Percentiles rank a stretch among this genome's conserved stretches.
These are phyloP conservation scores for Penicillium sp. DNA, from an alignment of 2,329 filamentous ascomycete genomes.

Conservation along the genomic window DNA sequence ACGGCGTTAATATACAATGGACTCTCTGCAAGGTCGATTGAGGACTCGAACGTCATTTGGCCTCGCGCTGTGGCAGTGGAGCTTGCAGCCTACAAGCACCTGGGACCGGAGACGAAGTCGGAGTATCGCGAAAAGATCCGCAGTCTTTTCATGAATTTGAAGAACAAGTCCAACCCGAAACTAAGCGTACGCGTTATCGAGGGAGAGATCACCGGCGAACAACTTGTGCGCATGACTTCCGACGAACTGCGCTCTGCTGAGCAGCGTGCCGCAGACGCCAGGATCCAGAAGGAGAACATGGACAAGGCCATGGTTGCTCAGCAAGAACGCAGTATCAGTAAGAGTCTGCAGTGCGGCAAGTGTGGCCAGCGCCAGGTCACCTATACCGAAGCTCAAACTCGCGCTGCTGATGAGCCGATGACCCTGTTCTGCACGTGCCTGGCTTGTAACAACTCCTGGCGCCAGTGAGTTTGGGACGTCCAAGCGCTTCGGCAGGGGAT, in stretches of 20 bases:
- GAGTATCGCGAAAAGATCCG: constrained; percentile 87
- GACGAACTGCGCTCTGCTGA: constrained; percentile 89
- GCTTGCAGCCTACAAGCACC: constrained; percentile 67
- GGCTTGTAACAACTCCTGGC: constrained; percentile 51
- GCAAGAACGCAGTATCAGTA: constrained; percentile 85
- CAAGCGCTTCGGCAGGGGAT: not conserved
- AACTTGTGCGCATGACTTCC: constrained; percentile 81
- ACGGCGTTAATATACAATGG: constrained; percentile 94
- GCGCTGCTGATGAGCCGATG: constrained; percentile 87
- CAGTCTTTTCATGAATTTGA: constrained; percentile 90
- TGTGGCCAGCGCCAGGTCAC: constrained; percentile 93
- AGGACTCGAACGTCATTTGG: constrained; percentile 65
- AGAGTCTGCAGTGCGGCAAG: constrained; percentile 82
- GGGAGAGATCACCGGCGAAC: constrained; percentile 68
- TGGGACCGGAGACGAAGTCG: constrained; percentile 66
- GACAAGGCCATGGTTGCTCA: constrained; percentile 93
- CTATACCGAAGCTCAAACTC: constrained; percentile 94
- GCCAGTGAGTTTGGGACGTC: constrained; percentile 31
- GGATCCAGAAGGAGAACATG: constrained; percentile 89
- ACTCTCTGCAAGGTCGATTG: constrained; percentile 67
- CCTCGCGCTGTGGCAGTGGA: constrained; percentile 69
- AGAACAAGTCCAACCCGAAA: constrained; percentile 80
- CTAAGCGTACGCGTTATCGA: constrained; percentile 73
- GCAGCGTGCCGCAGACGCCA: constrained; percentile 71
- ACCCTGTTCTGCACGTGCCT: constrained; percentile 50